These are phyloP conservation scores for Podila horticola DNA, from an alignment of 192 early-diverging fungal species.

Conservation along the genomic window DNA sequence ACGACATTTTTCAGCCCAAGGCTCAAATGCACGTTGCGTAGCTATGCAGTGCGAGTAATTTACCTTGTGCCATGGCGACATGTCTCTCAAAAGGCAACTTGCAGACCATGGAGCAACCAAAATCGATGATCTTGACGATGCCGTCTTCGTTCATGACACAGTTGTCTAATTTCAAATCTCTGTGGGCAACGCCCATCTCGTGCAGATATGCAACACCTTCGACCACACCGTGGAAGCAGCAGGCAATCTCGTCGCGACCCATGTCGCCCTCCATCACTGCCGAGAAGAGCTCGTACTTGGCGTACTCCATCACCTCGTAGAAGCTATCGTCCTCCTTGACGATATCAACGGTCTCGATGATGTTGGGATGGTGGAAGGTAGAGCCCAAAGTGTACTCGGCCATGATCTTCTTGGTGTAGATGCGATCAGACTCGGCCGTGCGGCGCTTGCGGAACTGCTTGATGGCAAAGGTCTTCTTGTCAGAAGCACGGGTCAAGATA, in stretches of 20 bases:
- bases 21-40: slow-evolving; percentile 29
- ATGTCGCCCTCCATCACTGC: slow-evolving; percentile 77
- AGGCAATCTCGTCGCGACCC: slow-evolving; percentile 79
- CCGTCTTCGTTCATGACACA: slow-evolving; percentile 75
- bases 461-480: slow-evolving; percentile 77
- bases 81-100: slow-evolving; percentile 79
- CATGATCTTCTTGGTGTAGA: slow-evolving; percentile 81
- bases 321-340: slow-evolving; percentile 70
- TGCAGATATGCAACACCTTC: slow-evolving; percentile 88
- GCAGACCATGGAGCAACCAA: slow-evolving; percentile 90
- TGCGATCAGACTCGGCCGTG: slow-evolving; percentile 71
- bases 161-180: slow-evolving; percentile 93
- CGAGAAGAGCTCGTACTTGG: slow-evolving; percentile 85
- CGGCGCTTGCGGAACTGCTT: slow-evolving; percentile 84
- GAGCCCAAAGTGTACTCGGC: slow-evolving; percentile 84
- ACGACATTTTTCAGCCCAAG: slow-evolving; percentile 36
- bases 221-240: slow-evolving; percentile 86
- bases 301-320: slow-evolving; percentile 90
- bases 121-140: slow-evolving; percentile 93
- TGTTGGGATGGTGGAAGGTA: slow-evolving; percentile 78
- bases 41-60: slow-evolving; percentile 13
- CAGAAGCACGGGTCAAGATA: slow-evolving; percentile 66
- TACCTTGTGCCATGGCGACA: slow-evolving; percentile 48
- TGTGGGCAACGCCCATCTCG: slow-evolving; percentile 89
- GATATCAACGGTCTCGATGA: slow-evolving; percentile 80